A percentile compares a stretch with the other conserved stretches of the same genome.
Evolutionary conservation across 352 stramenopile species (phyloP).

Genomic region (Phytophthora crassamura): DNA sequence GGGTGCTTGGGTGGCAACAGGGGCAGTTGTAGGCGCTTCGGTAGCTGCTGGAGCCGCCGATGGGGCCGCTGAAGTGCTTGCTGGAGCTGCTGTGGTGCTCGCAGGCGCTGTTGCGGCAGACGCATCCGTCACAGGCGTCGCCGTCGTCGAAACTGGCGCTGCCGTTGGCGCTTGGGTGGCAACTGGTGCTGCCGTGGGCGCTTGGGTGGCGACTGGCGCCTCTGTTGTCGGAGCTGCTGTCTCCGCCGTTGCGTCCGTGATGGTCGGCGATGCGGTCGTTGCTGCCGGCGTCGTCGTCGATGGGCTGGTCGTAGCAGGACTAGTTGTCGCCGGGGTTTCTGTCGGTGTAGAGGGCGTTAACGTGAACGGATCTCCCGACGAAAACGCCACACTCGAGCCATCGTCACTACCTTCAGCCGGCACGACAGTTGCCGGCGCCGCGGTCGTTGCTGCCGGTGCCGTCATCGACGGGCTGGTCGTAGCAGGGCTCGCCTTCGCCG

Average conservation of each 20-base stretch:
- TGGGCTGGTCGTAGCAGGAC: constrained; percentile 5
- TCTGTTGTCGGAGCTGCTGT: background rate
- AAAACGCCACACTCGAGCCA: constrained; percentile 5
- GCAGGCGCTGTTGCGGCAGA: constrained; percentile 2
- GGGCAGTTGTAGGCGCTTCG: background rate
- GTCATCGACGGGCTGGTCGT: constrained; percentile 8
- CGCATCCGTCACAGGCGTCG: background rate
- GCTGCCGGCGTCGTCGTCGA: constrained; percentile 1
- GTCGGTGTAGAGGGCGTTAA: constrained; percentile 1
- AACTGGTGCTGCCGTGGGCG: background rate
- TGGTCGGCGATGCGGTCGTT: constrained; percentile 1
- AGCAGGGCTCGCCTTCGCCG: background rate
- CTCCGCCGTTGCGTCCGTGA: background rate
- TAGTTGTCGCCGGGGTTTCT: background rate
- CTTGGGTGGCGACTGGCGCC: background rate
- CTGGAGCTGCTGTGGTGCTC: constrained; percentile 6
- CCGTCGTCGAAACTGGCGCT: background rate
- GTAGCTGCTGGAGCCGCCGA: background rate
- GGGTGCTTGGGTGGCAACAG: background rate
- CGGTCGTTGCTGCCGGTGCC: background rate
- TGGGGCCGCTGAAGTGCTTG: background rate
- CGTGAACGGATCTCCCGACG: background rate
- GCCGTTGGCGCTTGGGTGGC: background rate
- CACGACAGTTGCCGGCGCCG: constrained; percentile 20
- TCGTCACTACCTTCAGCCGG: constrained; percentile 15